A percentile compares a stretch with the other conserved stretches of the same genome.
Conservation (phyloP, 306 rosid species). For the Castanea sativa region DNA sequence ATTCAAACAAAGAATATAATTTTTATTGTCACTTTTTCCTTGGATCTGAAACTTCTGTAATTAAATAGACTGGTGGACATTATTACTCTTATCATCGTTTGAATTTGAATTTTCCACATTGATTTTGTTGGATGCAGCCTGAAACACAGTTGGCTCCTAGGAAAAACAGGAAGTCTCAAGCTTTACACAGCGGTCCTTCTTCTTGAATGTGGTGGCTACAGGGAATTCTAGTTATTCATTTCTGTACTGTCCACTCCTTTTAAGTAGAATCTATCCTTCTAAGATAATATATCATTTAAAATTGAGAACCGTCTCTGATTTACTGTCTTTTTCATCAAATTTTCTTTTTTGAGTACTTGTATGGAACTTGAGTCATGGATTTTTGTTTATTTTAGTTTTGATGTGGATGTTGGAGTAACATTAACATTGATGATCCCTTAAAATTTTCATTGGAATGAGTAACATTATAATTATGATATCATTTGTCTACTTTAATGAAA, state of each 20-base stretch:
- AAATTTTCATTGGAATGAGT: too few relatives aligned
- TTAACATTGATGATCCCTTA: too few relatives aligned
- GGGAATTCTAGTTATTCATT: neutral
- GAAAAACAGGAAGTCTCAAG: constrained; percentile 38
- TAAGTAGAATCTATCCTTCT: too few relatives aligned
- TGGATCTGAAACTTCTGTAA: neutral
- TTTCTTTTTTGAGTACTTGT: too few relatives aligned
- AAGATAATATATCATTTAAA: too few relatives aligned
- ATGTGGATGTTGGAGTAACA: too few relatives aligned
- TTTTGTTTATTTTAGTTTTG: too few relatives aligned
- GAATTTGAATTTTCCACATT: neutral
- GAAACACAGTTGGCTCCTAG: constrained; percentile 52
- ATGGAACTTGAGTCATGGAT: too few relatives aligned
- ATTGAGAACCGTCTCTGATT: too few relatives aligned
- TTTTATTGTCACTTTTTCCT: neutral
- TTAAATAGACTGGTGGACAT: neutral
- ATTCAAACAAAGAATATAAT: neutral
- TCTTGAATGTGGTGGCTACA: constrained; percentile 22
- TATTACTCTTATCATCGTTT: neutral
- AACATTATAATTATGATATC: too few relatives aligned
- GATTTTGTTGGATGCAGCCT: constrained; percentile 31
- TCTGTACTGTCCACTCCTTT: neutral
- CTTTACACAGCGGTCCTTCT: constrained; percentile 35
- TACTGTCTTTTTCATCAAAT: too few relatives aligned
- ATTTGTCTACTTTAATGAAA: too few relatives aligned